phyloP scores from a whole-genome alignment of 306 rosid genomes.

The Castanea mollissima region DNA sequence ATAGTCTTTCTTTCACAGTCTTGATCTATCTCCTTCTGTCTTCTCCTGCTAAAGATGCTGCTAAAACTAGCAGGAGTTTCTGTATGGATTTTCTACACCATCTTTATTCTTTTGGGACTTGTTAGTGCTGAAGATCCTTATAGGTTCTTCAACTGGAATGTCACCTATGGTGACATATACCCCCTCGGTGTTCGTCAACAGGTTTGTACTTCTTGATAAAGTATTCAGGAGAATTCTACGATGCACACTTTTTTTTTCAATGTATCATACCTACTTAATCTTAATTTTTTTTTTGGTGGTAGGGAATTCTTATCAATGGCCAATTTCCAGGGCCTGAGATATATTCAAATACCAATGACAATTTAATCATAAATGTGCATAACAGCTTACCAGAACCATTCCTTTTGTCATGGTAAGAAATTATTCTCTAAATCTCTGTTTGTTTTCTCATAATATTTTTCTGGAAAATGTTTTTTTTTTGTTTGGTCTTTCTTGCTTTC shows the following conservation, averaged over 20 bases:
- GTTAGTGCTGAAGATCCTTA: conserved; percentile 54
- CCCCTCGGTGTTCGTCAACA: conserved; percentile 68
- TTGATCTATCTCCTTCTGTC: neutral
- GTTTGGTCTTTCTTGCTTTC: neutral
- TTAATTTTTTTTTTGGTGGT: neutral
- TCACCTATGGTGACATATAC: conserved; percentile 75
- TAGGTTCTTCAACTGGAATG: conserved; percentile 69
- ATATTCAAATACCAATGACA: conserved; percentile 78
- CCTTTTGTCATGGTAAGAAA: conserved; percentile 69
- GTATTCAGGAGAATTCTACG: neutral
- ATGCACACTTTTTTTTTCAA: no score
- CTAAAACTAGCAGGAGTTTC: neutral
- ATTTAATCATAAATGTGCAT: conserved; percentile 70
- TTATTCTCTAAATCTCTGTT: neutral
- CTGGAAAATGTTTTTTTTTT: neutral
- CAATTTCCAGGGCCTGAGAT: conserved; percentile 88
- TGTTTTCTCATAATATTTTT: neutral
- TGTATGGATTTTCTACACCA: conserved; percentile 20
- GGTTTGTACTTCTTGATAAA: conserved; percentile 27
- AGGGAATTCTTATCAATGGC: conserved; percentile 90
- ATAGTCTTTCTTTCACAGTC: neutral
- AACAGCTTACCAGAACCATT: conserved; percentile 79
- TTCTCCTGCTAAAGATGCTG: conserved; percentile 11
- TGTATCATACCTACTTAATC: neutral
- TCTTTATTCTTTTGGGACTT: conserved; percentile 19